Evolutionary conservation across 495 filamentous ascomycete species (phyloP).

Genomic region (Penicillium macrosclerotiorum): DNA sequence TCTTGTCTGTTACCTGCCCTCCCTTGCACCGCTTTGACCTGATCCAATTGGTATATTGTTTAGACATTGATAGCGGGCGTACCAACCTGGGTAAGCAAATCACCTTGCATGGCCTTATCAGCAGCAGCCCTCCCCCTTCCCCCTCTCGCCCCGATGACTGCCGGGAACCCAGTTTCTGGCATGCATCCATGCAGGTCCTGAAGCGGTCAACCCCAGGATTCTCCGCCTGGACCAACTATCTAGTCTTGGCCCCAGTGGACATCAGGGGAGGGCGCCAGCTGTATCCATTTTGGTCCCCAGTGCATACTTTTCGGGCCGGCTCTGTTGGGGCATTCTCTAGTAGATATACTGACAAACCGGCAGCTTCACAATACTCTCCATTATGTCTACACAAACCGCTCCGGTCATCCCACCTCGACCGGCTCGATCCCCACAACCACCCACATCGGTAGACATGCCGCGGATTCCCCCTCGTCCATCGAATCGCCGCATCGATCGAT

Average conservation of each 20-base stretch:
- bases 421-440: slow-evolving; percentile 46
- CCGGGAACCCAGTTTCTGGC: slow-evolving; percentile 1
- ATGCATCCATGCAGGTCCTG: slow-evolving; percentile 17
- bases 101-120: slow-evolving; percentile 19
- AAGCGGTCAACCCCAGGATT: slow-evolving; percentile 2
- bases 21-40: slow-evolving; percentile 8
- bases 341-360: slow-evolving; percentile 11
- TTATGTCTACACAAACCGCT: slow-evolving; percentile 47
- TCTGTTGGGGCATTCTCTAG: slow-evolving; percentile 16
- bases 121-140: slow-evolving; percentile 7
- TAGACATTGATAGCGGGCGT: neutral
- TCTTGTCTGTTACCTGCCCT: slow-evolving; percentile 2
- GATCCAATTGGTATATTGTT: slow-evolving; percentile 10
- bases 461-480: slow-evolving; percentile 67
- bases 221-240: neutral
- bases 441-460: slow-evolving; percentile 38
- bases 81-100: slow-evolving; percentile 28
- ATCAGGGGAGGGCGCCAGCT: slow-evolving; percentile 8
- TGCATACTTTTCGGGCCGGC: slow-evolving; percentile 9
- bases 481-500: slow-evolving; percentile 67
- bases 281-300: neutral
- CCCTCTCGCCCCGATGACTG: slow-evolving; percentile 5
- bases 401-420: slow-evolving; percentile 51
- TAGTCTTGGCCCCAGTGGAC: neutral
- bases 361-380: slow-evolving; percentile 22